Conservation (phyloP, 129 eudicot species). For the Glebionis coronaria region DNA sequence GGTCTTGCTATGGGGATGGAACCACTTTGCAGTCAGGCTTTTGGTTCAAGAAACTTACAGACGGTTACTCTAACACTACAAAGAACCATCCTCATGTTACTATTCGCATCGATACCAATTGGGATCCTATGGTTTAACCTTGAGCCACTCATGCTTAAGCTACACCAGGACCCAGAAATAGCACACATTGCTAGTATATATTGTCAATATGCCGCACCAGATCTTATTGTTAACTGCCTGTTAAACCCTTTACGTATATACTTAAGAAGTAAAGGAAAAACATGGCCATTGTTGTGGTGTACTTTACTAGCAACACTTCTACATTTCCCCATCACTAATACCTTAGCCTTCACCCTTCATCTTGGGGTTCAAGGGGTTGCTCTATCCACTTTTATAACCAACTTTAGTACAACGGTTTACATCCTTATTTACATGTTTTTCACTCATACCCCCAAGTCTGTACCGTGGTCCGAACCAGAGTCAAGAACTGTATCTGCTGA, state of each 20-base stretch:
- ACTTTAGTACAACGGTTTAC: constrained; percentile 53
- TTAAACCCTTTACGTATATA: constrained; percentile 89
- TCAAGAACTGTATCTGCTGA: constrained; percentile 16
- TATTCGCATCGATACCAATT: constrained; percentile 69
- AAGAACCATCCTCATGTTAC: constrained; percentile 66
- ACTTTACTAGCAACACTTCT: constrained; percentile 58
- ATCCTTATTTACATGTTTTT: constrained; percentile 55
- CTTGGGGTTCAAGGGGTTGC: constrained; percentile 87
- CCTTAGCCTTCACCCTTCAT: constrained; percentile 59
- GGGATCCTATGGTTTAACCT: constrained; percentile 79
- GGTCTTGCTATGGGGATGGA: constrained; percentile 99
- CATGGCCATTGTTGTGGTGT: constrained; percentile 90
- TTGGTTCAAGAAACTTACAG: constrained; percentile 70
- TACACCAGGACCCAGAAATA: constrained; percentile 71
- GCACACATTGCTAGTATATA: constrained; percentile 68
- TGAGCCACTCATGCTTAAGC: constrained; percentile 72
- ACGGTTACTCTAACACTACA: constrained; percentile 53
- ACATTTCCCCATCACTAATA: constrained; percentile 64
- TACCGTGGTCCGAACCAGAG: constrained; percentile 35
- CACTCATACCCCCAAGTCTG: constrained; percentile 31
- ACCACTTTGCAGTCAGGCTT: constrained; percentile 96
- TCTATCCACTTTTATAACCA: constrained; percentile 61
- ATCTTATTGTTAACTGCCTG: constrained; percentile 81
- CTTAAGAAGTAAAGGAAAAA: constrained; percentile 79
- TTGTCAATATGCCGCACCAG: constrained; percentile 76